These are phyloP conservation scores for Pseudozyma hubeiensis DNA, from an alignment of 1,284 basidiomycete species.

Conservation along the genomic window DNA sequence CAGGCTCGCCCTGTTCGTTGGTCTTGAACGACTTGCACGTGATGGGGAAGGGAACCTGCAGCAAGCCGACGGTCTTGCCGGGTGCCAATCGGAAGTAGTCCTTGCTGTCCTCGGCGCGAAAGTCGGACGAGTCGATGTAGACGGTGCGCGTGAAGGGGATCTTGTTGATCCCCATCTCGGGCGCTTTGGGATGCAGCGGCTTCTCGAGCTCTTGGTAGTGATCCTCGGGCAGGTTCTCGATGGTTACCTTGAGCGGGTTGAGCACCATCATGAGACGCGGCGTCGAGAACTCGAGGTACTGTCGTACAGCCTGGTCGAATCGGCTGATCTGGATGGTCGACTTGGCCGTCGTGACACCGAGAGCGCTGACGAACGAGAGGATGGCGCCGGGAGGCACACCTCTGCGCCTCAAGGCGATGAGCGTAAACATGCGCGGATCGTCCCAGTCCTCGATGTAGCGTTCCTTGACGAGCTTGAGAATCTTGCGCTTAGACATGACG, in stretches of 20 bases:
- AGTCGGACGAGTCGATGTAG: constrained; percentile 95
- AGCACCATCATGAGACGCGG: constrained; percentile 94
- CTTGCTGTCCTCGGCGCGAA: constrained; percentile 87
- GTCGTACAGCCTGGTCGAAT: constrained; percentile 89
- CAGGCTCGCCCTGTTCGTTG: constrained; percentile 75
- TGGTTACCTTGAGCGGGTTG: constrained; percentile 85
- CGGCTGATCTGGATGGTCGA: constrained; percentile 87
- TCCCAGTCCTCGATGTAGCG: constrained; percentile 93
- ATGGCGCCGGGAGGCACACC: constrained; percentile 97
- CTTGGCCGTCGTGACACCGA: constrained; percentile 87
- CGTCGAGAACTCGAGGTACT: constrained; percentile 88
- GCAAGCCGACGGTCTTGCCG: constrained; percentile 94
- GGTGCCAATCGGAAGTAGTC: constrained; percentile 99
- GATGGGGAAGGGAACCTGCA: constrained; percentile 93
- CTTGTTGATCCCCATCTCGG: constrained; percentile 83
- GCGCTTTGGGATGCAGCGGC: constrained; percentile 92
- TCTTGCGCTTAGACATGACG: constrained; percentile 97
- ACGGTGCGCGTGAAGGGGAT: constrained; percentile 90
- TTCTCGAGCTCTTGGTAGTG: constrained; percentile 87
- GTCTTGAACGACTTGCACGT: constrained; percentile 89
- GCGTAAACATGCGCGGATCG: constrained; percentile 96
- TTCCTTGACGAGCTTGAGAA: constrained; percentile 86
- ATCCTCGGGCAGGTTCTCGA: constrained; percentile 88
- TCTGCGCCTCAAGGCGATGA: constrained; percentile 91
- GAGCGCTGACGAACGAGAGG: constrained; percentile 87